Percentiles rank a stretch among this genome's conserved stretches.
Conservation (phyloP, 2,329 filamentous ascomycete genomes). For the Diplodia corticola region DNA sequence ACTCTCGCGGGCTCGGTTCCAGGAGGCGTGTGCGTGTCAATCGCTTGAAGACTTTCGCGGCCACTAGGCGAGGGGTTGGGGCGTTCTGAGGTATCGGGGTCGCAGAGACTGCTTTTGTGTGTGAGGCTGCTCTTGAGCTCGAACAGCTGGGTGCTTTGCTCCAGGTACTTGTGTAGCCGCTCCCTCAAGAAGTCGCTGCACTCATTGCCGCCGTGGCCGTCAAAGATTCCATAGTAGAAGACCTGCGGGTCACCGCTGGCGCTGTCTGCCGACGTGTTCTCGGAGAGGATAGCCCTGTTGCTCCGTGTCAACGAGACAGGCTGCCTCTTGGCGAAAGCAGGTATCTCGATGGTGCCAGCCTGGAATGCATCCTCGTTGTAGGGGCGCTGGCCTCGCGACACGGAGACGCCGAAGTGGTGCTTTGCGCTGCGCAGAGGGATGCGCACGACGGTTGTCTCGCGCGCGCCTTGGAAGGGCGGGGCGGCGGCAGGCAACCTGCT, state of each 20-base stretch:
- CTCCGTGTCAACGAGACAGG: constrained; percentile 62
- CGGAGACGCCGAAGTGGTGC: constrained; percentile 85
- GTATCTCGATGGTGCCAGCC: constrained; percentile 89
- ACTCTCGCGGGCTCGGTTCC: constrained; percentile 43
- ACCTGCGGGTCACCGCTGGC: constrained; percentile 88
- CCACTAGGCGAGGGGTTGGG: neutral
- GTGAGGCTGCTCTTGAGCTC: constrained; percentile 72
- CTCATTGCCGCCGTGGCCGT: constrained; percentile 88
- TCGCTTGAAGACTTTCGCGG: constrained; percentile 43
- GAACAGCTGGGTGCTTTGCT: constrained; percentile 75
- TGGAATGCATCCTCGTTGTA: constrained; percentile 96
- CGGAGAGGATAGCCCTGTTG: constrained; percentile 29
- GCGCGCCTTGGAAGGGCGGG: constrained; percentile 34
- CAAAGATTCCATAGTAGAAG: constrained; percentile 96
- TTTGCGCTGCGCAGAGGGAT: constrained; percentile 93
- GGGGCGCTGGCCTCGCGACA: constrained; percentile 76
- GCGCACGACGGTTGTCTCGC: constrained; percentile 89
- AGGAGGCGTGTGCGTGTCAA: constrained; percentile 51
- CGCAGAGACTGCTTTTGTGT: constrained; percentile 5
- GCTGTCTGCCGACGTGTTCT: constrained; percentile 65
- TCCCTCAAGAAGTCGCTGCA: constrained; percentile 86
- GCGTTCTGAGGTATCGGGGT: neutral
- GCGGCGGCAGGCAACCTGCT: constrained; percentile 39
- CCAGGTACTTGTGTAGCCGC: constrained; percentile 83
- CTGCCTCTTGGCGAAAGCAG: constrained; percentile 83